A percentile compares a stretch with the other conserved stretches of the same genome.
phyloP scores from a whole-genome alignment of 371 early-diverging fungal species.

The Amoeboaphelidium occidentale region DNA sequence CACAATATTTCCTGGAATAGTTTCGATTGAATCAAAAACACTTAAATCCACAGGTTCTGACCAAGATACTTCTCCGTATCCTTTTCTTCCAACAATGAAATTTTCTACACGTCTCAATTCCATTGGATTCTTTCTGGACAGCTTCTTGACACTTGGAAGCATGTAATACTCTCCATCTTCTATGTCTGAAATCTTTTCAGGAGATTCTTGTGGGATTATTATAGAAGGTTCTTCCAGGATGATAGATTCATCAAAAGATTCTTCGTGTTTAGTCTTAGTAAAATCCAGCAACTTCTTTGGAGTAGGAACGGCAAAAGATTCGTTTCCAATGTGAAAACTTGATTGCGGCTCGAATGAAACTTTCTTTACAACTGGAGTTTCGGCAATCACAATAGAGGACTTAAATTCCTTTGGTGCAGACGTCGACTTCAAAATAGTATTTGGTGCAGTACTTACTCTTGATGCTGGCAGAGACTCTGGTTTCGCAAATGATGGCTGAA shows the following conservation, averaged over 20 bases:
- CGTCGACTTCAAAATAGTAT: too few relatives aligned
- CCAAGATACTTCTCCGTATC: constrained; percentile 49
- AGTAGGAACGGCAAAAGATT: not conserved
- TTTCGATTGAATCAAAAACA: constrained; percentile 20
- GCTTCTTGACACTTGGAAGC: constrained; percentile 27
- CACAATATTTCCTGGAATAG: constrained; percentile 53
- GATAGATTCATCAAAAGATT: not conserved
- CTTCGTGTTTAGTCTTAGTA: not conserved
- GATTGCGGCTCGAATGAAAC: too few relatives aligned
- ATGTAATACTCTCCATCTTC: constrained; percentile 28
- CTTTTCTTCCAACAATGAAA: constrained; percentile 41
- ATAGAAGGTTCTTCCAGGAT: too few relatives aligned
- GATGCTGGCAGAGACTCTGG: too few relatives aligned
- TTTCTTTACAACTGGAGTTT: too few relatives aligned
- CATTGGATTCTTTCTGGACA: constrained; percentile 26
- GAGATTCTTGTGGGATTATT: too few relatives aligned
- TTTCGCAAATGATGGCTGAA: too few relatives aligned
- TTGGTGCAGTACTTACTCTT: too few relatives aligned
- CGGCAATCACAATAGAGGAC: too few relatives aligned
- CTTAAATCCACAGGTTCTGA: constrained; percentile 55
- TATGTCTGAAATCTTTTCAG: not conserved
- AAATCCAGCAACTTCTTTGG: not conserved
- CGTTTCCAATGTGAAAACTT: too few relatives aligned
- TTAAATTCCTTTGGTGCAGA: too few relatives aligned
- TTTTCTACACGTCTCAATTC: constrained; percentile 41